Evolutionary conservation across 2,329 filamentous ascomycete genomes (phyloP).

Genomic region (Colletotrichum liriopes): DNA sequence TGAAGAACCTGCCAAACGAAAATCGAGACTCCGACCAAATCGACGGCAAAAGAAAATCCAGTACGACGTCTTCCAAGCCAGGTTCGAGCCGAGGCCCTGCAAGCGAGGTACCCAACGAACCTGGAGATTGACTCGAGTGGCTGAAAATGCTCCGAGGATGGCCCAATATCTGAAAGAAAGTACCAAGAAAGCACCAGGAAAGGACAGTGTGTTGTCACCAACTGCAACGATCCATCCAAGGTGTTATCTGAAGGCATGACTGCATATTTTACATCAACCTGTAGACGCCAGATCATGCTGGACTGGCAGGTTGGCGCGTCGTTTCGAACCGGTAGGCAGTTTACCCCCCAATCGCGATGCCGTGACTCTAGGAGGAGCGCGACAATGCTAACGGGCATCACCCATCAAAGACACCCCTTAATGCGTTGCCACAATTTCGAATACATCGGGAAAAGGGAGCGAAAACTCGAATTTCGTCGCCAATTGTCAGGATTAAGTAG

Average conservation of each 20-base stretch:
- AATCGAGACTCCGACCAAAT: not conserved
- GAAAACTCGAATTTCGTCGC: not conserved
- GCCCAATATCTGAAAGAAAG: not conserved
- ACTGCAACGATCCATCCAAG: too few relatives aligned
- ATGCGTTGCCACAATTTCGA: not conserved
- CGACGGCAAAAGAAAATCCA: not conserved
- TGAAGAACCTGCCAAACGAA: constrained; percentile 4
- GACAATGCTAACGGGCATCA: not conserved
- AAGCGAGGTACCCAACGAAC: not conserved
- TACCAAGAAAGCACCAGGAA: too few relatives aligned
- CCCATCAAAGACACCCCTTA: not conserved
- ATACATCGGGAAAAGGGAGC: not conserved
- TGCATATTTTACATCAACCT: not conserved
- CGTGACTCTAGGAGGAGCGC: not conserved
- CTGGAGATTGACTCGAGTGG: not conserved
- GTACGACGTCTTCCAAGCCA: not conserved
- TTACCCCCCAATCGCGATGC: not conserved
- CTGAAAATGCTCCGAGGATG: not conserved
- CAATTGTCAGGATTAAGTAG: not conserved
- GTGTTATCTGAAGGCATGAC: not conserved
- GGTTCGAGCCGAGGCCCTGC: not conserved
- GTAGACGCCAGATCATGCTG: not conserved
- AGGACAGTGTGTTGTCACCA: not conserved
- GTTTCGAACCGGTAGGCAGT: not conserved
- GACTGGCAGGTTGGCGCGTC: not conserved